These are phyloP conservation scores for Gossypium arboreum DNA, from an alignment of 345 rosid species.

Conservation along the genomic window DNA sequence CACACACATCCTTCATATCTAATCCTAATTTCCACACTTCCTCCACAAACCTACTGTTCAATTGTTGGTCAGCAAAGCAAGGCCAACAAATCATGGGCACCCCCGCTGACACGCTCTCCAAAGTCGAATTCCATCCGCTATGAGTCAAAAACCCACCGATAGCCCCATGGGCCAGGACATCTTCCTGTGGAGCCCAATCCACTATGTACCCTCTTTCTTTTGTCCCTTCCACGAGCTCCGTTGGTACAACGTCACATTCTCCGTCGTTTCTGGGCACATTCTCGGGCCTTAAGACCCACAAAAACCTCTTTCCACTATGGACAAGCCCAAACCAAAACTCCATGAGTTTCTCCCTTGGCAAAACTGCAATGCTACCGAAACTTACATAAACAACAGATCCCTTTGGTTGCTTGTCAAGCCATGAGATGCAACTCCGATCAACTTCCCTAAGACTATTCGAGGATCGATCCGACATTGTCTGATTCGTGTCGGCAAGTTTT, in stretches of 20 bases:
- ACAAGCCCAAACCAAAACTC: slow-evolving; percentile 53
- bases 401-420: slow-evolving; percentile 41
- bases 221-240: not conserved
- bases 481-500: slow-evolving; percentile 21
- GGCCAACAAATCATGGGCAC: slow-evolving; percentile 54
- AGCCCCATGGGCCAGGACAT: slow-evolving; percentile 46
- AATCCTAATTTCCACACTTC: slow-evolving; percentile 60
- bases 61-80: slow-evolving; percentile 48
- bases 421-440: slow-evolving; percentile 39
- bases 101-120: slow-evolving; percentile 57
- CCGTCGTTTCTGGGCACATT: not conserved
- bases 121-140: slow-evolving; percentile 73
- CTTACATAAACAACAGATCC: slow-evolving; percentile 48
- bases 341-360: slow-evolving; percentile 28
- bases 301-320: slow-evolving; percentile 29
- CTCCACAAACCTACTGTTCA: slow-evolving; percentile 51
- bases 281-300: not conserved
- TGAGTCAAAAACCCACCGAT: slow-evolving; percentile 63
- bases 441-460: slow-evolving; percentile 31
- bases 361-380: slow-evolving; percentile 40
- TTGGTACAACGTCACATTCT: not conserved
- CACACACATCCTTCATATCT: slow-evolving; percentile 62
- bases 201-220: slow-evolving; percentile 39
- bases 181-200: slow-evolving; percentile 40
- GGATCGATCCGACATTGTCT: slow-evolving; percentile 1